Evolutionary conservation across 371 early-diverging fungal genomes (phyloP).

Genomic region (Rhizopus delemar): DNA sequence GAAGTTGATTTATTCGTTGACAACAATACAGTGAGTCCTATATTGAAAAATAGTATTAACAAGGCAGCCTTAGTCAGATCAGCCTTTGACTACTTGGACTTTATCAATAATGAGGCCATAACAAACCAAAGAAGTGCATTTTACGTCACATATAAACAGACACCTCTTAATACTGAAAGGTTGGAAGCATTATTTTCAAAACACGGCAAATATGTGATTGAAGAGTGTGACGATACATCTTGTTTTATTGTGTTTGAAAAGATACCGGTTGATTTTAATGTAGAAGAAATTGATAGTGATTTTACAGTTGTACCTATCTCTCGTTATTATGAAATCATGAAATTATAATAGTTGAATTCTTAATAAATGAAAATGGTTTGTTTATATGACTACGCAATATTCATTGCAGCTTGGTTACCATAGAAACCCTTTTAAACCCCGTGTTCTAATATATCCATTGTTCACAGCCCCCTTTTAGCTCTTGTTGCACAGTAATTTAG

Average conservation of each 20-base stretch:
- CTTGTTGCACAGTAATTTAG: background rate
- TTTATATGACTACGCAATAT: no score
- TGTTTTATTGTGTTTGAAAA: slow-evolving; percentile 39
- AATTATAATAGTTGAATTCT: background rate
- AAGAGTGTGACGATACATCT: slow-evolving; percentile 22
- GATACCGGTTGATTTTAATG: slow-evolving; percentile 8
- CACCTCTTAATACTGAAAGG: slow-evolving; percentile 5
- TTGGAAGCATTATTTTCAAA: slow-evolving; percentile 14
- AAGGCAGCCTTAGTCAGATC: slow-evolving; percentile 41
- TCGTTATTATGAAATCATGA: slow-evolving; percentile 7
- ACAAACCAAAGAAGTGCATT: slow-evolving; percentile 19
- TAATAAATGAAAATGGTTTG: background rate
- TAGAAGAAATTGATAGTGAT: slow-evolving; percentile 10
- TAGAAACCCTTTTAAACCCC: background rate
- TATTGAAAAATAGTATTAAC: slow-evolving; percentile 29
- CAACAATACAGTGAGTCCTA: slow-evolving; percentile 10
- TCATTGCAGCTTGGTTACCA: no score
- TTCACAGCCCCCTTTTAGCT: background rate
- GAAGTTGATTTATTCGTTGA: slow-evolving; percentile 26
- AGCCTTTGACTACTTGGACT: slow-evolving; percentile 40
- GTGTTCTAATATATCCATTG: background rate
- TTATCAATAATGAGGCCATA: slow-evolving; percentile 25
- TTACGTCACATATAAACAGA: slow-evolving; percentile 7
- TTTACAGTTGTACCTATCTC: slow-evolving; percentile 10
- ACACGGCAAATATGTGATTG: slow-evolving; percentile 34